phyloP scores from a whole-genome alignment of 768 basidiomycete genomes.

The Tricholoma flavovirens region DNA sequence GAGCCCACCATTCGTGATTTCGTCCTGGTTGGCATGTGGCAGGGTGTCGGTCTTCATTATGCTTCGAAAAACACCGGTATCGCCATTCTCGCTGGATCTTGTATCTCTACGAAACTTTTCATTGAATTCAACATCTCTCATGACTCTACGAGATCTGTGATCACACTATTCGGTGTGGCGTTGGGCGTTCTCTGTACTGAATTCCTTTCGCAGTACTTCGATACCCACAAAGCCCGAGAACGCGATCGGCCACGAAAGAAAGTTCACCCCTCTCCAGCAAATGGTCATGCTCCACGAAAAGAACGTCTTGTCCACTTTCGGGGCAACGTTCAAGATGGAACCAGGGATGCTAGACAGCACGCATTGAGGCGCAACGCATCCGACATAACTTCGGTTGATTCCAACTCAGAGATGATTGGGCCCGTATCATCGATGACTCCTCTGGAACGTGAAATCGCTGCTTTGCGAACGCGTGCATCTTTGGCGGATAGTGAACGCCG shows the following conservation, averaged over 20 bases:
- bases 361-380: constrained; percentile 32
- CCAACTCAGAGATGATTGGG: constrained; percentile 60
- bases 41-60: constrained; percentile 70
- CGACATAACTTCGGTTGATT: constrained; percentile 68
- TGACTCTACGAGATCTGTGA: constrained; percentile 50
- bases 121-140: constrained; percentile 53
- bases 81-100: constrained; percentile 50
- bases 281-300: constrained; percentile 19
- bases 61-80: constrained; percentile 51
- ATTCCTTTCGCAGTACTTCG: constrained; percentile 60
- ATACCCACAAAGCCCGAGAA: constrained; percentile 35
- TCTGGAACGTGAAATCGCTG: constrained; percentile 68
- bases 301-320: constrained; percentile 45
- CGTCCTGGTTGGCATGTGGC: constrained; percentile 67
- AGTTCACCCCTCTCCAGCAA: constrained; percentile 11
- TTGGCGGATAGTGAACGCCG: constrained; percentile 80
- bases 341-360: constrained; percentile 22
- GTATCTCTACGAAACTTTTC: constrained; percentile 55
- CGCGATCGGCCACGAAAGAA: constrained; percentile 30
- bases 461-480: constrained; percentile 69
- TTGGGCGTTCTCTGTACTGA: constrained; percentile 70
- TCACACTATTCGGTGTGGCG: constrained; percentile 59
- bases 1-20: constrained; percentile 50
- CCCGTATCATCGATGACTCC: constrained; percentile 54
- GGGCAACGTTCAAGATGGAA: constrained; percentile 33